These are phyloP conservation scores for Trichosporon coremiiforme DNA, from an alignment of 1,284 basidiomycete genomes.

Conservation along the genomic window DNA sequence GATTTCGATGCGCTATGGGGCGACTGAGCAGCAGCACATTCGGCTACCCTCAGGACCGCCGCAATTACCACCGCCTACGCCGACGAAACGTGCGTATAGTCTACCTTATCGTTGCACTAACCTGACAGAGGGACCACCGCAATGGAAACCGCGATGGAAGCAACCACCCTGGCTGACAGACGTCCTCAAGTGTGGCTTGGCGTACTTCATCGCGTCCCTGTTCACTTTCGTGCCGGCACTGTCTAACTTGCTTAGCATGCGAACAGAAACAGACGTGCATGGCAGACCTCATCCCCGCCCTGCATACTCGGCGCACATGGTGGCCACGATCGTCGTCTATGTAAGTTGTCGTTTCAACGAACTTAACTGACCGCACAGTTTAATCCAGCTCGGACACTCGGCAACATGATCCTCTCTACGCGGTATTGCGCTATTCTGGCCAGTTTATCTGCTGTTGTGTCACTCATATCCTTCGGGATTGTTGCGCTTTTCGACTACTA, in stretches of 20 bases:
- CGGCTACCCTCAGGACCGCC: not conserved
- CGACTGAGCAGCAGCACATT: not conserved
- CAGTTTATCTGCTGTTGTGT: constrained; percentile 78
- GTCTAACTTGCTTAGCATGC: constrained; percentile 46
- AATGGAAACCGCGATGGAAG: constrained; percentile 32
- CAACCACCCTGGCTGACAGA: constrained; percentile 36
- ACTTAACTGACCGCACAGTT: constrained; percentile 60
- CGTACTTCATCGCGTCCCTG: constrained; percentile 85
- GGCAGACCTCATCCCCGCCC: constrained; percentile 59
- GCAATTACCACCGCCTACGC: not conserved
- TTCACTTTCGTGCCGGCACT: constrained; percentile 81
- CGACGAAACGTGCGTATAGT: not conserved
- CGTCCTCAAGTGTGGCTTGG: constrained; percentile 85
- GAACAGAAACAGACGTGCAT: constrained; percentile 60
- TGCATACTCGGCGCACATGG: constrained; percentile 80
- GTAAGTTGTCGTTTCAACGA: constrained; percentile 35
- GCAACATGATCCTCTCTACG: constrained; percentile 73
- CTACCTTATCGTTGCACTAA: not conserved
- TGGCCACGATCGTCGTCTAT: constrained; percentile 75
- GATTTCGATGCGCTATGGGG: not conserved
- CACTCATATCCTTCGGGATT: constrained; percentile 74
- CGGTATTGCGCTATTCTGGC: constrained; percentile 59
- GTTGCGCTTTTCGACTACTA: constrained; percentile 72
- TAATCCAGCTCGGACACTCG: constrained; percentile 70
- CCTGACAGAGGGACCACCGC: not conserved